phyloP scores from a whole-genome alignment of 2,329 filamentous ascomycete genomes.

The Bipolaris zeicola region DNA sequence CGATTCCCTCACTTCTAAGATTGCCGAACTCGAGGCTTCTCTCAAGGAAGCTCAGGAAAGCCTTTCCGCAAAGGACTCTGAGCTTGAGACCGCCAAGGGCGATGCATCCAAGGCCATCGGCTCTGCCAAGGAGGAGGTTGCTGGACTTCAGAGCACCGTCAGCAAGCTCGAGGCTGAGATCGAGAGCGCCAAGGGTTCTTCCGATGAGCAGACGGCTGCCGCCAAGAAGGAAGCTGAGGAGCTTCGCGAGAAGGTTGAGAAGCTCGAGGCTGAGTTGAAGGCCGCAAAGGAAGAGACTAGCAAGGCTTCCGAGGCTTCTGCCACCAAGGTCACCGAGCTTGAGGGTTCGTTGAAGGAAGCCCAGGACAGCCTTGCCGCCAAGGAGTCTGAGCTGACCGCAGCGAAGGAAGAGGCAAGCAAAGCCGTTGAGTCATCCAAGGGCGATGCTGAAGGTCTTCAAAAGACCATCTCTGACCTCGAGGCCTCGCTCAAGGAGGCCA shows the following conservation, averaged over 20 bases:
- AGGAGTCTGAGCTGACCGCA: conserved; percentile 30
- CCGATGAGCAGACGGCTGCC: conserved; percentile 17
- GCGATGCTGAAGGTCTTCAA: conserved; percentile 20
- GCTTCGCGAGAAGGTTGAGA: conserved; percentile 17
- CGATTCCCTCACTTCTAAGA: conserved; percentile 29
- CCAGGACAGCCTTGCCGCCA: conserved; percentile 24
- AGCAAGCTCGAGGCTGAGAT: conserved; percentile 33
- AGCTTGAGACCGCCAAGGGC: conserved; percentile 23
- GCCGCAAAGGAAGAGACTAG: conserved; percentile 20
- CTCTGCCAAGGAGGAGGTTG: conserved; percentile 32
- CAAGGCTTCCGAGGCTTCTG: conserved; percentile 28
- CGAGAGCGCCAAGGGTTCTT: conserved; percentile 24
- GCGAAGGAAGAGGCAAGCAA: conserved; percentile 28
- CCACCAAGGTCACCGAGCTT: conserved; percentile 33
- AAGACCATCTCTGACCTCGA: conserved; percentile 30
- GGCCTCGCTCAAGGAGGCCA: conserved; percentile 18
- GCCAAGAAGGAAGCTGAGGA: conserved; percentile 21
- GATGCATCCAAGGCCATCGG: conserved; percentile 22
- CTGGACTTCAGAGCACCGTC: conserved; percentile 30
- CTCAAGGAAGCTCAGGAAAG: conserved; percentile 30
- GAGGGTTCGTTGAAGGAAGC: conserved; percentile 27
- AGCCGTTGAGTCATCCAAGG: conserved; percentile 25
- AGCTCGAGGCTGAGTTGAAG: conserved; percentile 25
- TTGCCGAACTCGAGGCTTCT: conserved; percentile 35
- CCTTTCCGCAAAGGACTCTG: conserved; percentile 30